Base-by-base conservation (phyloP, 768 basidiomycete genomes). In the Amanita phalloides region DNA sequence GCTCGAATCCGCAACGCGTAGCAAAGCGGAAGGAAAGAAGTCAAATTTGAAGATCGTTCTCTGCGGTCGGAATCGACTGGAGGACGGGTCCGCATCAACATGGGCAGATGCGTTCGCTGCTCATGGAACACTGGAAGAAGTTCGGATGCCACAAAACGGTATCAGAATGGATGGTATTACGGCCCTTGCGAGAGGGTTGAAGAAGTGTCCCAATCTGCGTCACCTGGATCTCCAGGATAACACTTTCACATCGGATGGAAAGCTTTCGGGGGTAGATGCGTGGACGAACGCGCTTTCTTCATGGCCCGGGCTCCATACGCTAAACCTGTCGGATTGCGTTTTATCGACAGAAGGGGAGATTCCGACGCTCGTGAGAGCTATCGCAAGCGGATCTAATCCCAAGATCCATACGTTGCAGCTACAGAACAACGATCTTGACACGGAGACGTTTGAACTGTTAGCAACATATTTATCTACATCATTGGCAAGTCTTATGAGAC, bases 101-200 rank as follows among this genome's bases (percentile, higher is more conserved):
- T 98, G 90, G 87, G 91, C 90, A 1, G 78, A 82, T 36, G 94
- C 95, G 3, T 95, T 95, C 62, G 81, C 81, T 1, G 87, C 80
- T 35, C 92, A 96, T 61, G 82, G 79, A 6, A 81, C 81, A 5
- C 77, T 99, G 30, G 72, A 72, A 48, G 90, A 96, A 57, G 85
- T 98, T 28, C 78, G 88, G 53, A 85, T 98, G 83, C 88, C 90
- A n/a, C 94, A 98, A 73, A 97, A 99, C 61, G 96, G 95, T 4
- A 97, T 99, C 59, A 77, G 92, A 56, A 90, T 90, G 83, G 84
- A 85, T 53, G 96, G 96, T 3, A 86, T 95, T 61, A 76, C 76
- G 7, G 78, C 80, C 9, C 78, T 99, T 21, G 88, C 90, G 4
- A 63, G 66, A 21, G 95, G 93, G 3, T 66, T 99, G 30, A 65